Evolutionary conservation across 306 rosid genomes (phyloP).

Genomic region (Hippophae rhamnoides): DNA sequence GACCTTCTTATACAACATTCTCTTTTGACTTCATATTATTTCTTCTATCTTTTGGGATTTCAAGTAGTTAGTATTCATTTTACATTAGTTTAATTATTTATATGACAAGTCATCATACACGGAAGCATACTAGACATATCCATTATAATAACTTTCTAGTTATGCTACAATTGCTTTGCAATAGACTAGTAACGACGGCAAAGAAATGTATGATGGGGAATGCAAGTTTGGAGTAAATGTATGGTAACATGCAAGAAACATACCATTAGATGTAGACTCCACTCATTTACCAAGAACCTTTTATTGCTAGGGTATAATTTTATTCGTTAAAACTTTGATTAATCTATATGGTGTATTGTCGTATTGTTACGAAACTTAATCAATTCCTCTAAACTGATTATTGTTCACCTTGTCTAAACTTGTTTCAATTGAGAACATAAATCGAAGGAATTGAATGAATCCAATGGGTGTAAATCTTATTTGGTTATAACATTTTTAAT

Average conservation of each 20-base stretch:
- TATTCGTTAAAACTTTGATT: not conserved
- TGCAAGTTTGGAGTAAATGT: slow-evolving; percentile 31
- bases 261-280: slow-evolving; percentile 68
- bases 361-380: too few relatives aligned
- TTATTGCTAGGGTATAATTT: slow-evolving; percentile 31
- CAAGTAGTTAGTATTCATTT: too few relatives aligned
- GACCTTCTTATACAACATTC: slow-evolving; percentile 5
- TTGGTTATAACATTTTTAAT: too few relatives aligned
- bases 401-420: too few relatives aligned
- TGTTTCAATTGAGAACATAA: too few relatives aligned
- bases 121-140: slow-evolving; percentile 22
- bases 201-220: slow-evolving; percentile 39
- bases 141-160: slow-evolving; percentile 9
- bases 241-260: slow-evolving; percentile 45
- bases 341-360: not conserved
- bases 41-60: too few relatives aligned
- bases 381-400: too few relatives aligned
- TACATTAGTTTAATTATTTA: too few relatives aligned
- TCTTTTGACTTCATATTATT: too few relatives aligned
- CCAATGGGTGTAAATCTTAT: too few relatives aligned
- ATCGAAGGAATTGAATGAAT: too few relatives aligned
- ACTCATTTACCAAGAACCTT: slow-evolving; percentile 36
- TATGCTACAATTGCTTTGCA: slow-evolving; percentile 45
- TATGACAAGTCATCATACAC: slow-evolving; percentile 53
- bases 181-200: slow-evolving; percentile 45